Evolutionary conservation across 805 yeast species (phyloP), one percentile per base, ranked within the genome.

Genomic region (Yarrowia keelungensis): DNA sequence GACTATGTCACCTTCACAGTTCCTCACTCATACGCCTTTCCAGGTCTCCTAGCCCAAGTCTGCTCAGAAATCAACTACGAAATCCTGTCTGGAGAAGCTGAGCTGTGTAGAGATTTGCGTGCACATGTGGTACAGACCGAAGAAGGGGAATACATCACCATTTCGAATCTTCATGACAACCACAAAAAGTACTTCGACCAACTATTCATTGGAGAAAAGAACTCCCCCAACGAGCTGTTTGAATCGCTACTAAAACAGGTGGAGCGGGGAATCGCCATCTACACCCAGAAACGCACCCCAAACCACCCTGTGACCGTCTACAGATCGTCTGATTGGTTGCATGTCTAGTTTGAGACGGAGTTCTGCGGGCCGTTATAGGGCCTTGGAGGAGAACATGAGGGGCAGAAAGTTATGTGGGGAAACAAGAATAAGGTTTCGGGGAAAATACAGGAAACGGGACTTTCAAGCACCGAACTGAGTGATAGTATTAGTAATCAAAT

Each of bases 291-390:
- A 16, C 47, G 42, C 15, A 56, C 64, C n/a, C 64, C 42, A 10
- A 56, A 16, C 49, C 26, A 32, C 8, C 47, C 16, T 11, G 64
- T 43, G 38, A 42, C 64, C 39, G 64, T 56, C n/a, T n/a, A 56
- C 49, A 15, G 64, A 14, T 56, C 26, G 3, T 41, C 64, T 12
- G 64, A 56, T 43, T 41, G 47, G 39, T 16, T 38, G 49, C 64
- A 56, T 32, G 47, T n/a, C 8, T 42, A 42, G 26, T n/a, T 26
- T 56, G 49, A 12, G 38, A 11, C 64, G 64, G 64, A 35, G 64
- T 43, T 32, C 49, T 26, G 64, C 64, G 64, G 64, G 64, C 64
- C 64, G 56, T 11, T 19, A 26, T 32, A 46, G 50, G 51, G 36
- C 51, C 8, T 7, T 26, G 35, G 26, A 46, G 8, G 16, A 26